These are phyloP conservation scores for Hanseniaspora thailandica DNA, from an alignment of 805 yeast genomes.

Conservation along the genomic window DNA sequence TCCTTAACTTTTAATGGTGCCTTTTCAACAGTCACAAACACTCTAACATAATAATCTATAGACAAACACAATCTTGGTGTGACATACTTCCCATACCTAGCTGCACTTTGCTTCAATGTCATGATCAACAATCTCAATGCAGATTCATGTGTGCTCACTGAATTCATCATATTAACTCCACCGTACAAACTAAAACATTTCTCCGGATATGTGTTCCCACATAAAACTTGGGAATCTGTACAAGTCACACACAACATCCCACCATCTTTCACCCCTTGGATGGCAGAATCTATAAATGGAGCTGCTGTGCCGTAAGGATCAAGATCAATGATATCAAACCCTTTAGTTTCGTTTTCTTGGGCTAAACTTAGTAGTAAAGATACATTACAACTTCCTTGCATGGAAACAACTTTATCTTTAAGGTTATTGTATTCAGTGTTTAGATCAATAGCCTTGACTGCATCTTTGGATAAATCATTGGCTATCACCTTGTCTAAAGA, in stretches of 20 bases:
- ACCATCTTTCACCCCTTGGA: conserved; percentile 70
- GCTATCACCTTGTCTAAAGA: conserved; percentile 64
- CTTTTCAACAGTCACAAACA: conserved; percentile 65
- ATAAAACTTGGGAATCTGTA: conserved; percentile 89
- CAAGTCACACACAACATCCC: conserved; percentile 86
- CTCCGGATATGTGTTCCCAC: conserved; percentile 93
- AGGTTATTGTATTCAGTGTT: conserved; percentile 62
- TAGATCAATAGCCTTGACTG: conserved; percentile 66
- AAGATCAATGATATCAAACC: conserved; percentile 77
- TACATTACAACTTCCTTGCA: conserved; percentile 83
- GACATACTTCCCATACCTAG: conserved; percentile 73
- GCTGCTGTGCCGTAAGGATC: conserved; percentile 98
- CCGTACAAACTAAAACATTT: conserved; percentile 93
- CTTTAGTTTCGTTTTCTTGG: conserved; percentile 29
- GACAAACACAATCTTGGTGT: conserved; percentile 79
- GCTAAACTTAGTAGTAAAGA: conserved; percentile 47
- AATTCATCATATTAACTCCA: conserved; percentile 70
- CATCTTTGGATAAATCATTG: conserved; percentile 76
- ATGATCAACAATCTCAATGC: conserved; percentile 77
- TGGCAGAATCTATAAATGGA: conserved; percentile 86
- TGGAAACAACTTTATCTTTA: conserved; percentile 44
- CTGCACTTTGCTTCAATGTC: conserved; percentile 70
- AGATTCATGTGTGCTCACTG: conserved; percentile 81
- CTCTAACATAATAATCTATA: conserved; percentile 84
- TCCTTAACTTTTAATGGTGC: conserved; percentile 75